Conservation (phyloP, 345 rosid species). For the Eucalyptus shirleyi region DNA sequence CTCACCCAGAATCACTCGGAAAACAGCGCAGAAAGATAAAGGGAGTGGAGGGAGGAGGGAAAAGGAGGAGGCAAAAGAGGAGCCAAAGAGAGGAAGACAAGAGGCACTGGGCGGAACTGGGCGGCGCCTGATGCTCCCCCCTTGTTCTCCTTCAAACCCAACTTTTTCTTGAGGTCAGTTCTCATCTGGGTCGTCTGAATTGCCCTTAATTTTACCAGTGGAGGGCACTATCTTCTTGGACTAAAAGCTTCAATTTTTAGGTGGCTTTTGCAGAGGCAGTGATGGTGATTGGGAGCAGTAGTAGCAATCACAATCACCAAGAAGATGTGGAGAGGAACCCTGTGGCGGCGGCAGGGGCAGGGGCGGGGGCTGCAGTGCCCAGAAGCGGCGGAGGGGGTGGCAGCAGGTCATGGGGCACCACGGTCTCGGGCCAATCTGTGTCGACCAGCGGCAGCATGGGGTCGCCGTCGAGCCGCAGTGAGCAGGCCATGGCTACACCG, state of each 20-base stretch:
- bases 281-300: slow-evolving; percentile 17
- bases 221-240: background rate
- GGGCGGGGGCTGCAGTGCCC: slow-evolving; percentile 8
- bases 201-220: background rate
- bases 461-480: slow-evolving; percentile 83
- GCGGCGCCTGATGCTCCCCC: background rate
- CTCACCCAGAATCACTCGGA: background rate
- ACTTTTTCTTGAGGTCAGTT: background rate
- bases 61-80: background rate
- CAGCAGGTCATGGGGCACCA: slow-evolving; percentile 80
- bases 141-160: background rate
- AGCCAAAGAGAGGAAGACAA: background rate
- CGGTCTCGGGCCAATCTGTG: background rate
- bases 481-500: slow-evolving; percentile 57
- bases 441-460: slow-evolving; percentile 70
- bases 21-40: background rate
- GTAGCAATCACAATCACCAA: slow-evolving; percentile 19
- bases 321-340: slow-evolving; percentile 45
- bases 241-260: background rate
- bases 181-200: background rate
- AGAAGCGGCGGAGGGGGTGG: slow-evolving; percentile 29
- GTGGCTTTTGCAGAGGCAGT: background rate
- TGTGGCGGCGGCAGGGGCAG: slow-evolving; percentile 1
- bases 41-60: background rate
- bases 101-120: background rate